These are phyloP conservation scores for Leptosphaerulina australis DNA, from an alignment of 2,329 filamentous ascomycete genomes.

Conservation along the genomic window DNA sequence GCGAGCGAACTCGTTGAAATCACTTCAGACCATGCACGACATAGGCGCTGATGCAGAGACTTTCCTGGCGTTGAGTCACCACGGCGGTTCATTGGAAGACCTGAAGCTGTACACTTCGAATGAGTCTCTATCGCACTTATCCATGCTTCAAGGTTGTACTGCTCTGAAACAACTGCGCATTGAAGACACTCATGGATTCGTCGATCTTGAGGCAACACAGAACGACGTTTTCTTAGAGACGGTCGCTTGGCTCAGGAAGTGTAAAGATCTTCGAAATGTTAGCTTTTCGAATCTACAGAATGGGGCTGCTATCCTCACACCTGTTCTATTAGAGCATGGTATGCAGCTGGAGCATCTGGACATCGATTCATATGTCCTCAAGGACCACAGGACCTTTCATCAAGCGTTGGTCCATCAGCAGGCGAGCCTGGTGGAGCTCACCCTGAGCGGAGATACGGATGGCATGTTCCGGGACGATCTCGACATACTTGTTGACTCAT, in stretches of 20 bases:
- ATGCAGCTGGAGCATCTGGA: slow-evolving; percentile 57
- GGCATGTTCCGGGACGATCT: slow-evolving; percentile 55
- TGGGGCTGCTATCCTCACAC: slow-evolving; percentile 59
- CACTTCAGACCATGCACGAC: slow-evolving; percentile 64
- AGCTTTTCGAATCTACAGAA: slow-evolving; percentile 59
- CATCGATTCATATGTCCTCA: slow-evolving; percentile 57
- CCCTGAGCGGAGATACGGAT: slow-evolving; percentile 57
- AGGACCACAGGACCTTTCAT: slow-evolving; percentile 60
- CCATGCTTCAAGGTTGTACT: slow-evolving; percentile 57
- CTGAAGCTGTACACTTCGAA: slow-evolving; percentile 59
- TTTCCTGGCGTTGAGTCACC: slow-evolving; percentile 60
- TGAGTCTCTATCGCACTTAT: slow-evolving; percentile 57
- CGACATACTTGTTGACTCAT: slow-evolving; percentile 57
- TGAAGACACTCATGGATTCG: slow-evolving; percentile 51
- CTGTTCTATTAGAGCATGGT: slow-evolving; percentile 55
- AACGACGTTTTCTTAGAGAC: slow-evolving; percentile 60
- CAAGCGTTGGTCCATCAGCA: slow-evolving; percentile 61
- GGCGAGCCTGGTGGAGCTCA: slow-evolving; percentile 53
- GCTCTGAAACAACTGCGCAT: slow-evolving; percentile 58
- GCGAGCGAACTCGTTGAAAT: slow-evolving; percentile 61
- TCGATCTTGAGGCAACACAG: slow-evolving; percentile 58
- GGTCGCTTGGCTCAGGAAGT: slow-evolving; percentile 62
- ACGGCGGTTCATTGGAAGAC: slow-evolving; percentile 61
- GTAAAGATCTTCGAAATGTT: slow-evolving; percentile 58
- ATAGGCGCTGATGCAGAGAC: slow-evolving; percentile 62